Percentiles rank a stretch among this genome's conserved stretches.
These are phyloP conservation scores for Magnaporthales sp. DNA, from an alignment of 2,329 filamentous ascomycete genomes.

Conservation along the genomic window DNA sequence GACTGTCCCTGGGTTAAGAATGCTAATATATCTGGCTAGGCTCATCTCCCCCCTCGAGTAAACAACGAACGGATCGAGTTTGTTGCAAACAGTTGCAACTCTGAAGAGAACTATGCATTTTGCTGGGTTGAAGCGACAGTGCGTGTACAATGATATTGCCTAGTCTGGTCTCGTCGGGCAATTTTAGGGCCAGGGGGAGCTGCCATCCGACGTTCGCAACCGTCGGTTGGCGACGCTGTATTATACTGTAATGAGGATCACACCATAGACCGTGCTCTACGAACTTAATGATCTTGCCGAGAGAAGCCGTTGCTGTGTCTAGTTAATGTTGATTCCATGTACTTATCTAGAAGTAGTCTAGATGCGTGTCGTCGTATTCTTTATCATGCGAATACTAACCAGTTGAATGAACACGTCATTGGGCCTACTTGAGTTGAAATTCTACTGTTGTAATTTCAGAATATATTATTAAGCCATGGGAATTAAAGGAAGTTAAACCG, in stretches of 20 bases:
- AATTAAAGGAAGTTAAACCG: too few relatives aligned
- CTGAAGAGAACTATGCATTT: neutral
- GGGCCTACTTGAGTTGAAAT: too few relatives aligned
- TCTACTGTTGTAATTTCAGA: too few relatives aligned
- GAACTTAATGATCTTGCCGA: constrained; percentile 1
- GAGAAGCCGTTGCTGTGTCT: neutral
- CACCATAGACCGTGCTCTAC: constrained; percentile 13
- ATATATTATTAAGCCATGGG: too few relatives aligned
- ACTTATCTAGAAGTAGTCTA: too few relatives aligned
- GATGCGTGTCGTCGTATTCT: too few relatives aligned
- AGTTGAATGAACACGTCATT: too few relatives aligned
- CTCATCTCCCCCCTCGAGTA: constrained; percentile 59
- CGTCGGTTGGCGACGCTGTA: constrained; percentile 2
- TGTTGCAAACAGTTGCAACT: neutral
- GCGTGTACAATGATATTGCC: neutral
- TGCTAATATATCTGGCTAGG: constrained; percentile 25
- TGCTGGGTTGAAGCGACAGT: neutral
- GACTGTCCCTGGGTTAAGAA: neutral
- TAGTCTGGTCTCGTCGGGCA: neutral
- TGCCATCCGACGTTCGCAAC: neutral
- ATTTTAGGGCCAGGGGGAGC: neutral
- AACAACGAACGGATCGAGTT: constrained; percentile 7
- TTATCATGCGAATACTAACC: too few relatives aligned
- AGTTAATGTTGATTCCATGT: neutral
- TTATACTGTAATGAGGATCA: constrained; percentile 9